phyloP scores from a whole-genome alignment of 306 rosid species.

The Cicer yamashitae region DNA sequence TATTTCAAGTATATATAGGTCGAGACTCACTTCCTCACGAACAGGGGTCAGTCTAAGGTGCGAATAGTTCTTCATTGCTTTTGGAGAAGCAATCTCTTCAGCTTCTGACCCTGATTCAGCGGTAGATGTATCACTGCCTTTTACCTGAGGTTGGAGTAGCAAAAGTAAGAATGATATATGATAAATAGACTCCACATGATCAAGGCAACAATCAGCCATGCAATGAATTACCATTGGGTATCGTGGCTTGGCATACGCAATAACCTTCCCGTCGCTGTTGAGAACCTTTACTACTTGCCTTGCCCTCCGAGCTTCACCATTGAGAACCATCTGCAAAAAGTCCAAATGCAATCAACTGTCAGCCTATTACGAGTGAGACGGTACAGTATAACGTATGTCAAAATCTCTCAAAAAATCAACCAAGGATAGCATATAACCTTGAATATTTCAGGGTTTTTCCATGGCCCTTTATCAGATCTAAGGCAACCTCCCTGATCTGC shows the following conservation, averaged over 20 bases:
- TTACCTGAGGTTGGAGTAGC: conserved; percentile 60
- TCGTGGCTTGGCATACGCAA: conserved; percentile 89
- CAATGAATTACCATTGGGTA: conserved; percentile 71
- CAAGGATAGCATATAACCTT: conserved; percentile 62
- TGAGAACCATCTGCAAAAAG: conserved; percentile 78
- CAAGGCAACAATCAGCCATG: background rate
- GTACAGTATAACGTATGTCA: background rate
- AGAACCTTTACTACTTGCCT: conserved; percentile 91
- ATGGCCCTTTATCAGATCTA: conserved; percentile 96
- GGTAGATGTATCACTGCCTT: conserved; percentile 96
- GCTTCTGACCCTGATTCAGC: conserved; percentile 99
- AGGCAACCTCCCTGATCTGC: conserved; percentile 89
- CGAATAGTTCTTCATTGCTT: conserved; percentile 77
- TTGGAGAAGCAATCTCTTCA: conserved; percentile 92
- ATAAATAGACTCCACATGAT: conserved; percentile 26
- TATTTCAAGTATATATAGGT: conserved; percentile 25
- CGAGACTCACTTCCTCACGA: conserved; percentile 88
- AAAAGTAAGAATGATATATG: conserved; percentile 18
- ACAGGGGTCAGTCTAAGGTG: conserved; percentile 97
- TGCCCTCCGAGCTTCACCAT: conserved; percentile 76
- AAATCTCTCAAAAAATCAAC: conserved; percentile 21
- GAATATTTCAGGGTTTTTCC: conserved; percentile 89
- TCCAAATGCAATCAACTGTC: conserved; percentile 30
- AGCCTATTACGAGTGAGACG: conserved; percentile 37
- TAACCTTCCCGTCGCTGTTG: conserved; percentile 85